Conservation (phyloP, 352 stramenopile genomes). For the Aphanomyces astaci region DNA sequence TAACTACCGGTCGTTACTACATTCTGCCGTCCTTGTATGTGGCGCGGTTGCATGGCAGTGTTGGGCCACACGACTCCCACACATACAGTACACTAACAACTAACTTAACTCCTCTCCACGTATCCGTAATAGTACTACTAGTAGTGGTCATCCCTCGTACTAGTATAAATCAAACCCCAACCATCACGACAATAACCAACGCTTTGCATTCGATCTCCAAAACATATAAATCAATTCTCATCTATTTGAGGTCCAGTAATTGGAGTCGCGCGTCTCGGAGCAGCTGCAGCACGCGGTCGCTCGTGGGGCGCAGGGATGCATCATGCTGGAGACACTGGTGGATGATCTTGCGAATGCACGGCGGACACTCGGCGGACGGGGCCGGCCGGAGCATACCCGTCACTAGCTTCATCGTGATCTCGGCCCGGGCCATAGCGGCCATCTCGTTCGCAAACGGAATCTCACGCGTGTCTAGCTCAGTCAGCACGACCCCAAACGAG, state of each 20-base stretch:
- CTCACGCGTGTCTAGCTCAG: conserved; percentile 47
- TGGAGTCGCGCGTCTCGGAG: conserved; percentile 15
- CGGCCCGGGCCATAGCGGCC: conserved; percentile 28
- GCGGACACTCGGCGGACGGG: conserved; percentile 5
- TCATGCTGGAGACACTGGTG: conserved; percentile 21
- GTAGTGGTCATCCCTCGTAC: too few species aligned
- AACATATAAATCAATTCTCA: neutral
- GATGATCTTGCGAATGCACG: conserved; percentile 19
- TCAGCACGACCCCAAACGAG: conserved; percentile 49
- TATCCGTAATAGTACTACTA: too few species aligned
- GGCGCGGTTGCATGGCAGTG: too few species aligned
- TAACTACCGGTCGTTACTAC: too few species aligned
- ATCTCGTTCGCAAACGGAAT: conserved; percentile 43
- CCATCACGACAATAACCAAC: too few species aligned
- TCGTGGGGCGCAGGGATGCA: conserved; percentile 18
- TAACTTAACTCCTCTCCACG: too few species aligned
- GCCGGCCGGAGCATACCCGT: conserved; percentile 19
- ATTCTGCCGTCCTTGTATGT: too few species aligned
- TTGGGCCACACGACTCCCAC: too few species aligned
- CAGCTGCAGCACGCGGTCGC: conserved; percentile 9
- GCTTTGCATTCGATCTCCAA: neutral
- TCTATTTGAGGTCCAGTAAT: conserved; percentile 7
- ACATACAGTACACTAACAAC: too few species aligned
- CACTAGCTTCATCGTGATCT: conserved; percentile 22
- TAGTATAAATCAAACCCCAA: too few species aligned